A percentile compares a stretch with the other conserved stretches of the same genome.
phyloP scores from a whole-genome alignment of 2,329 filamentous ascomycete genomes.

The Hypomyces perniciosus region DNA sequence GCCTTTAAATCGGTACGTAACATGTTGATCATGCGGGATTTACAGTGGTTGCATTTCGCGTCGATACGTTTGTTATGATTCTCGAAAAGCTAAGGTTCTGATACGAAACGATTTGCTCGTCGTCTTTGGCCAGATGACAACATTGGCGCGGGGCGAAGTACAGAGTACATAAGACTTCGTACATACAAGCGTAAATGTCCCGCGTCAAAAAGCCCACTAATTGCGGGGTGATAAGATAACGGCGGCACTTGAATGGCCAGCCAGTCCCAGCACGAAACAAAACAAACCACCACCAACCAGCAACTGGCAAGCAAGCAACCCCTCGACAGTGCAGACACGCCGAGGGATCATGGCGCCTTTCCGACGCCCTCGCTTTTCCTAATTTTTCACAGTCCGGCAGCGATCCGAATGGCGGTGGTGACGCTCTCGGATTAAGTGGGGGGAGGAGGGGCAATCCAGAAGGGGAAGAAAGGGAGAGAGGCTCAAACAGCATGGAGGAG shows the following conservation, averaged over 20 bases:
- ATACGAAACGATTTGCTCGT: too few relatives aligned
- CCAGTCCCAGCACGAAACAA: neutral
- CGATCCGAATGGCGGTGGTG: too few relatives aligned
- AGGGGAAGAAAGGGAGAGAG: neutral
- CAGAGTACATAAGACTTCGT: neutral
- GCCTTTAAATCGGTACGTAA: neutral
- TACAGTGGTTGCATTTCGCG: neutral
- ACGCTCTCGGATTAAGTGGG: neutral
- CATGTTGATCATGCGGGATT: neutral
- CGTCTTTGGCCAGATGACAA: neutral
- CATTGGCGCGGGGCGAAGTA: neutral
- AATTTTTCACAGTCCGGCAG: too few relatives aligned
- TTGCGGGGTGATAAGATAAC: constrained; percentile 16
- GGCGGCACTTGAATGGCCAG: constrained; percentile 8
- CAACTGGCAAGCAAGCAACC: neutral
- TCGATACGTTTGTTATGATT: too few relatives aligned
- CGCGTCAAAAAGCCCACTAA: constrained; percentile 8
- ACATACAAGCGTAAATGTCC: neutral
- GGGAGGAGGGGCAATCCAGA: neutral
- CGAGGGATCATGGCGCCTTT: too few relatives aligned
- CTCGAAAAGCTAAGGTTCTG: too few relatives aligned
- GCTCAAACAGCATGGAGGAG: too few relatives aligned
- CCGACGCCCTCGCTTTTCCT: too few relatives aligned
- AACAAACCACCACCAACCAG: constrained; percentile 1
- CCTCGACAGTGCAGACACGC: neutral